These are phyloP conservation scores for Xylariomycetidae sp. DNA, from an alignment of 2,329 filamentous ascomycete genomes.

Conservation along the genomic window DNA sequence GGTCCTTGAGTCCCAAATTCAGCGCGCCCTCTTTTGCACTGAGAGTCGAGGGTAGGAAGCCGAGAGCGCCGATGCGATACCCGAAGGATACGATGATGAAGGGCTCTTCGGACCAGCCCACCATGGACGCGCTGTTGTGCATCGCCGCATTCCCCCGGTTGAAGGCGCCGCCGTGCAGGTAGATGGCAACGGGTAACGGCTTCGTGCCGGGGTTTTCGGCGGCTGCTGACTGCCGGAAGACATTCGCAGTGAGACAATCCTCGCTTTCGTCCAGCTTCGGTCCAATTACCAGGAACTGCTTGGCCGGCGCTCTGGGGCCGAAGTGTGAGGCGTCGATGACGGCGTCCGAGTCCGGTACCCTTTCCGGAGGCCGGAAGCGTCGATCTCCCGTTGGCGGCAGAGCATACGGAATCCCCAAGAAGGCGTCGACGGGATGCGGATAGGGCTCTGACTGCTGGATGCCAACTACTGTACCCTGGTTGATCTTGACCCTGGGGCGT, in stretches of 20 bases:
- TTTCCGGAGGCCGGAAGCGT: constrained; percentile 35
- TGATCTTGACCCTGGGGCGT: constrained; percentile 10
- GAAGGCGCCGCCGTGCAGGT: constrained; percentile 42
- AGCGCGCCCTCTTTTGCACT: constrained; percentile 45
- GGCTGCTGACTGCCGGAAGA: constrained; percentile 15
- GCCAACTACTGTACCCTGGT: constrained; percentile 20
- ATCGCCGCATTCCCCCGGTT: constrained; percentile 32
- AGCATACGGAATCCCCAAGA: constrained; percentile 44
- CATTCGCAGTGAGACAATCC: constrained; percentile 22
- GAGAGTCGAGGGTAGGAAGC: constrained; percentile 50
- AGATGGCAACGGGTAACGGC: constrained; percentile 30
- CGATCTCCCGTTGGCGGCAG: constrained; percentile 38
- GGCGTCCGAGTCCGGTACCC: constrained; percentile 11
- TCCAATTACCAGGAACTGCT: constrained; percentile 12
- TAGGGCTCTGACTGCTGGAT: constrained; percentile 11
- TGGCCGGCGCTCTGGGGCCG: constrained; percentile 17
- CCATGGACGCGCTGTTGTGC: constrained; percentile 45
- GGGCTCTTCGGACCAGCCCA: constrained; percentile 38
- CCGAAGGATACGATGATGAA: constrained; percentile 43
- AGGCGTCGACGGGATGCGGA: constrained; percentile 30
- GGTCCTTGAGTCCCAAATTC: constrained; percentile 52
- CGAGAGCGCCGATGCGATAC: constrained; percentile 51
- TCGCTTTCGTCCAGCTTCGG: constrained; percentile 16
- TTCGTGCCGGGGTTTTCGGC: background rate
- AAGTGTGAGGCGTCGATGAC: constrained; percentile 18